phyloP scores from a whole-genome alignment of 2,329 filamentous ascomycete species.

The Thielaviopsis musarum region DNA sequence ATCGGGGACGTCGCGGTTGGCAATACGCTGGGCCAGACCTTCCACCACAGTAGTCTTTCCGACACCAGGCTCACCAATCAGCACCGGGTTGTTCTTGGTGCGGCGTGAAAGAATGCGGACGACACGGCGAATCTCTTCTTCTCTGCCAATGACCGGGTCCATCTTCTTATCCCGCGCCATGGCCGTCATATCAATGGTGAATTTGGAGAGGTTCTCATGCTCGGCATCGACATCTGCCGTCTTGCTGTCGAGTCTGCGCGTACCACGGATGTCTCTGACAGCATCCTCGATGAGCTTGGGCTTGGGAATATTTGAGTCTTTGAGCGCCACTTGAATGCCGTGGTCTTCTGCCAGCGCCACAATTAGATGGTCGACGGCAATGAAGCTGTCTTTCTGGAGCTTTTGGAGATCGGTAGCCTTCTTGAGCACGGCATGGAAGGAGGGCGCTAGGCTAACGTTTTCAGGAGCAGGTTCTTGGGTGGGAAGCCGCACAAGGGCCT shows the following conservation, averaged over 20 bases:
- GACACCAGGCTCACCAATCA: conserved; percentile 95
- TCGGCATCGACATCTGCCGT: conserved; percentile 86
- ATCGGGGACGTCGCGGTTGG: conserved; percentile 91
- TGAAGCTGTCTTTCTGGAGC: conserved; percentile 91
- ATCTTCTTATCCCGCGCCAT: conserved; percentile 96
- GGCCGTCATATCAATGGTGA: conserved; percentile 95
- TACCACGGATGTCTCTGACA: conserved; percentile 82
- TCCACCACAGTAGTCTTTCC: conserved; percentile 98
- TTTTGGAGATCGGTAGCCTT: conserved; percentile 81
- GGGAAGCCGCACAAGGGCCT: conserved; percentile 72
- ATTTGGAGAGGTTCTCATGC: conserved; percentile 91
- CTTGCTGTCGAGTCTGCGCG: conserved; percentile 85
- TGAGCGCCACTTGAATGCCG: conserved; percentile 54
- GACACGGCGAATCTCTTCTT: conserved; percentile 87
- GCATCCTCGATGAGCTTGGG: conserved; percentile 78
- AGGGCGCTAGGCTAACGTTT: conserved; percentile 63
- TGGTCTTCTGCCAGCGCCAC: conserved; percentile 66
- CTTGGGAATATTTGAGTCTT: conserved; percentile 82
- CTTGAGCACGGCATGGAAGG: conserved; percentile 67
- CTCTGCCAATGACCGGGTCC: conserved; percentile 89
- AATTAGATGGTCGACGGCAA: conserved; percentile 91
- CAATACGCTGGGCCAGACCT: conserved; percentile 84
- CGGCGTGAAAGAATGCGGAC: conserved; percentile 81
- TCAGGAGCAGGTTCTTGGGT: conserved; percentile 93
- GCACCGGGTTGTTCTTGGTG: conserved; percentile 96